Conservation (phyloP, 305 asterid species). For the Fraxinus platypoda region DNA sequence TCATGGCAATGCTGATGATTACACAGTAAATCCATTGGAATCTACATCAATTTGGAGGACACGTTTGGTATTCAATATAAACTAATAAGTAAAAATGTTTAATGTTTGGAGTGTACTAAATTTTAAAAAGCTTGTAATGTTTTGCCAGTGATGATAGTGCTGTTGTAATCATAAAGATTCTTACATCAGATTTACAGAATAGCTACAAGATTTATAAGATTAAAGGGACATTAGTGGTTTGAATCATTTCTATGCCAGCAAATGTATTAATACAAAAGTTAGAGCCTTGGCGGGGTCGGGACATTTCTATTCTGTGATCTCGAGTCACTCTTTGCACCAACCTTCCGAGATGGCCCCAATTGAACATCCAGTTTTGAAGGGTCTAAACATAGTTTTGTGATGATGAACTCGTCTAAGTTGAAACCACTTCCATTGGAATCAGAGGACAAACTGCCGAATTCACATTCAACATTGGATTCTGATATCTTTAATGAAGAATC, state of each 20-base stretch:
- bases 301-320: slow-evolving; percentile 10
- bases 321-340: slow-evolving; percentile 23
- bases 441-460: slow-evolving; percentile 27
- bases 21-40: background rate
- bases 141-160: background rate
- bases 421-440: slow-evolving; percentile 41
- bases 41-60: background rate
- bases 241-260: background rate
- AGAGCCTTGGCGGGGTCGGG: background rate
- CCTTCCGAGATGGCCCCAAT: slow-evolving; percentile 29
- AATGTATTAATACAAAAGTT: background rate
- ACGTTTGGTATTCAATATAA: too few species aligned
- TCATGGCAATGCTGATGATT: background rate
- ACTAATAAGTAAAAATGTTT: background rate
- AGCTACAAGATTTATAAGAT: background rate
- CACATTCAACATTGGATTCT: slow-evolving; percentile 20
- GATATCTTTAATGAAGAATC: slow-evolving; percentile 19
- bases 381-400: slow-evolving; percentile 52
- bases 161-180: background rate
- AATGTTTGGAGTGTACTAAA: background rate
- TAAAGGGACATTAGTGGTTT: background rate
- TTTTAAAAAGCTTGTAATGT: background rate
- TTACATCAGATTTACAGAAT: background rate
- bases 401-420: slow-evolving; percentile 60
- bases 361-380: slow-evolving; percentile 64